Evolutionary conservation across 1,284 basidiomycete species (phyloP).

Genomic region (Sanghuangporus baumii): DNA sequence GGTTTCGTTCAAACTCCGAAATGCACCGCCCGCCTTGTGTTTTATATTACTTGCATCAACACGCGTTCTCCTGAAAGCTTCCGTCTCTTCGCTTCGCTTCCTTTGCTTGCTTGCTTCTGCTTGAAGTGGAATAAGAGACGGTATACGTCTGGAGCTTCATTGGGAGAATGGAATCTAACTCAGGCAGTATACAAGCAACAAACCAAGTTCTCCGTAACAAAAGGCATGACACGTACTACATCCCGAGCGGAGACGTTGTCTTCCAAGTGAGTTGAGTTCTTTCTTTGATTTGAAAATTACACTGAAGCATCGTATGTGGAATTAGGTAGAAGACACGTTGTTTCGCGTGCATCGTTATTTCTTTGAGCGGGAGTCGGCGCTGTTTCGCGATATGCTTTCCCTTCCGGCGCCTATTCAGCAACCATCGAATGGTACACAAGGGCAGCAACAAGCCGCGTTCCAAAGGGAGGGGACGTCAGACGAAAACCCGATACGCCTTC

Average conservation of each 20-base stretch:
- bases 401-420: slow-evolving; percentile 26
- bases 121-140: too few species aligned
- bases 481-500: slow-evolving; percentile 45
- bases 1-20: too few species aligned
- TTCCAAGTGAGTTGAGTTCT: slow-evolving; percentile 5
- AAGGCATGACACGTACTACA: slow-evolving; percentile 14
- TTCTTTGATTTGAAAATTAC: not conserved
- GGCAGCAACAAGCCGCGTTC: slow-evolving; percentile 28
- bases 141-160: too few species aligned
- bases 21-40: too few species aligned
- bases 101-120: too few species aligned
- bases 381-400: slow-evolving; percentile 32
- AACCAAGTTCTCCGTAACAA: not conserved
- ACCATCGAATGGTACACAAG: not conserved
- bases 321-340: slow-evolving; percentile 40
- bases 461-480: slow-evolving; percentile 38
- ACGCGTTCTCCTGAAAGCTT: too few species aligned
- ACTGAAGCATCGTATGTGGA: not conserved
- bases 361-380: slow-evolving; percentile 55
- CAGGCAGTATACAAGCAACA: too few species aligned
- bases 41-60: too few species aligned
- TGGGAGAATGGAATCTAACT: too few species aligned
- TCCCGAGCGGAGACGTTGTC: slow-evolving; percentile 15
- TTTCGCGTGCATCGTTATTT: slow-evolving; percentile 64
- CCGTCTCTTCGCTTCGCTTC: too few species aligned